Base-by-base conservation (phyloP, 2,329 filamentous ascomycete species). In the Neofusicoccum cordaticola region DNA sequence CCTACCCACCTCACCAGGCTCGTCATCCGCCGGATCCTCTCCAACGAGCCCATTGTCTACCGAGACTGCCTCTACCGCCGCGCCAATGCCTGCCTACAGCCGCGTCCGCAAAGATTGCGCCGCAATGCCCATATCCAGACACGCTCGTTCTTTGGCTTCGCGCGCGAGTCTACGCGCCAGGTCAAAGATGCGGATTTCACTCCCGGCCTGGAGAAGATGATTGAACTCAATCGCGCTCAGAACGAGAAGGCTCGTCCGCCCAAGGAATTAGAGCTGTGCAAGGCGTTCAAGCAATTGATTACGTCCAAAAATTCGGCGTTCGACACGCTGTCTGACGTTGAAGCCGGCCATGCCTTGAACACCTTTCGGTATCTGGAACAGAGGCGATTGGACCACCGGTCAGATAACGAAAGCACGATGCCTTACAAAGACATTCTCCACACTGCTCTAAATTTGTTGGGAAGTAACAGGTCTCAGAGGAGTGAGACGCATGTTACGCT, bases 181-280 rank as follows among this genome's bases (percentile, higher is more conserved):
- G 77, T 88, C 48, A 88, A 87, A 74, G 82, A 86, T 22, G 82
- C 88, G 58, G 83, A 88, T 70, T 80, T 88, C 66, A 90, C 88
- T 71, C 90, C 86, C 0, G 93, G 92, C 62, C 85, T 93, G 71
- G 86, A 87, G 68, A 85, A 84, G 15, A 86, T 97, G 79, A 84
- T 90, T 70, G 85, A 90, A 65, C 85, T 92, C 74, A 81, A 85
- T 61, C 85, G 86, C 69, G 85, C 86, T 66, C 79, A 88, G 69
- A 82, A 85, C 60, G 84, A 90, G 64, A 83, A 85, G 60, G 81
- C 88, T 41, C 85, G 92, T 39, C 84, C 86, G 9, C 92, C 91
- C 15, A 76, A 85, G 0, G 79, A 82, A 2, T 75, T 82, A n/a
- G 86, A 90, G 39, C 80, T 97, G 2, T 77, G 86, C 0, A 80